Evolutionary conservation across 805 yeast species (phyloP), one percentile per base, ranked within the genome.

Genomic region (Yarrowia deformans): DNA sequence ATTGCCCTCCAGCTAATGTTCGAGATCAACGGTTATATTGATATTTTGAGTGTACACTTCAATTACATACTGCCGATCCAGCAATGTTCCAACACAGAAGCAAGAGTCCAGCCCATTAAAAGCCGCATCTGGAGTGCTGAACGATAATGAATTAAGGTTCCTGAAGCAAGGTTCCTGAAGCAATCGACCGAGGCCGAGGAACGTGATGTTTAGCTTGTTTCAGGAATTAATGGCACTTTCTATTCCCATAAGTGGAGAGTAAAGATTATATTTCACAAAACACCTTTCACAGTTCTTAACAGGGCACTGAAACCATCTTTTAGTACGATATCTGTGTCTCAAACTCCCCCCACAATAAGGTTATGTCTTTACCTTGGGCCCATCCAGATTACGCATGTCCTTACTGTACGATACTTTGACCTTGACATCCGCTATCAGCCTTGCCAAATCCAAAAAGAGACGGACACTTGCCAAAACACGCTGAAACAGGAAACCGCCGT

Each of bases 11-110:
- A 32, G 10, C 39, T 19, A 34, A 6, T 52, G 3, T 18, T 13
- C 18, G 34, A 19, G 43, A 54, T 54, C 42, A 54, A 37, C 58
- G 43, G 10, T 42, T 34, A 14, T 35, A 18, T 12, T 18, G 56
- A 1, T 35, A n/a, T 52, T 37, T 35, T 52, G 32, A 29, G 34
- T 35, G 56, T 35, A 34, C 60, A 37, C 6, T 39, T 23, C 29
- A 19, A 54, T 39, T 39, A 40, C 23, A 37, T 48, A 16, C 32
- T 29, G 63, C 37, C 63, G 63, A 56, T 56, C 63, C 63, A 56
- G 63, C 63, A 55, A 55, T 55, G 63, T 40, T 40, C 63, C 48
- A 40, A 56, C 39, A 56, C 23, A 40, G 63, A 54, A 54, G n/a
- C 45, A 18, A 23, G 8, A 9, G 35, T 18, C 60, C 60, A 54